Conservation (phyloP, 768 basidiomycete genomes). For the Termitomyces bulborhizus region DNA sequence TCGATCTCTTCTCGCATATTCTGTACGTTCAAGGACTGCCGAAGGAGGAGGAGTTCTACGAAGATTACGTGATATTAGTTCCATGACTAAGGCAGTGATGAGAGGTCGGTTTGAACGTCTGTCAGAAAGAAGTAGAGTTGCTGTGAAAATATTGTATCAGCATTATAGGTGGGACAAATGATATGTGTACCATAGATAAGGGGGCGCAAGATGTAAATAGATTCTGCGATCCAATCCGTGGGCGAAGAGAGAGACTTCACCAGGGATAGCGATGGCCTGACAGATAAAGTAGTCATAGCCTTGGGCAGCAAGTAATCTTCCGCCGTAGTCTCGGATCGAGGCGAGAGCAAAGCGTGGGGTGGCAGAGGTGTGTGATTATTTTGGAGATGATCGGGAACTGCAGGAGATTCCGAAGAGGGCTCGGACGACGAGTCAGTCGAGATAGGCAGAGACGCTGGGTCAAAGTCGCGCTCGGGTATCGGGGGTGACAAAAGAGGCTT, state of each 20-base stretch:
- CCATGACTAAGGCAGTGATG: slow-evolving; percentile 56
- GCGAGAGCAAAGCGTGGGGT: slow-evolving; percentile 58
- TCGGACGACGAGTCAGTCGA: slow-evolving; percentile 51
- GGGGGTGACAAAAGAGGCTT: slow-evolving; percentile 73
- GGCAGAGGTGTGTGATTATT: slow-evolving; percentile 71
- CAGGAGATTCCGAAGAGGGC: slow-evolving; percentile 41
- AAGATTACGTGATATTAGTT: slow-evolving; percentile 68
- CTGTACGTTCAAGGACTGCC: slow-evolving; percentile 59
- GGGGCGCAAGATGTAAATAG: slow-evolving; percentile 66
- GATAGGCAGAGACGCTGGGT: slow-evolving; percentile 60
- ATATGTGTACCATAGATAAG: slow-evolving; percentile 61
- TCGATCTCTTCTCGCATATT: slow-evolving; percentile 78
- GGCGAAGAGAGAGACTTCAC: slow-evolving; percentile 54
- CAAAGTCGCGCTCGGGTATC: slow-evolving; percentile 85
- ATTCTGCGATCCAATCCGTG: slow-evolving; percentile 72
- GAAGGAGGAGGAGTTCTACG: slow-evolving; percentile 62
- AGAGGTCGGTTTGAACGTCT: slow-evolving; percentile 57
- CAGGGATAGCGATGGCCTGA: slow-evolving; percentile 66
- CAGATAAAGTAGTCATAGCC: slow-evolving; percentile 65
- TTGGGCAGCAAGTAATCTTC: slow-evolving; percentile 84
- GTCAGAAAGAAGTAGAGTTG: slow-evolving; percentile 37
- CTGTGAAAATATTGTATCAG: slow-evolving; percentile 19
- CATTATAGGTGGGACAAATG: background rate
- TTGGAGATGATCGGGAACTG: slow-evolving; percentile 74
- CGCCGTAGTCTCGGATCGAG: slow-evolving; percentile 47